Evolutionary conservation across 208 protist genomes (phyloP).

Genomic region (Naegleria gruberi): DNA sequence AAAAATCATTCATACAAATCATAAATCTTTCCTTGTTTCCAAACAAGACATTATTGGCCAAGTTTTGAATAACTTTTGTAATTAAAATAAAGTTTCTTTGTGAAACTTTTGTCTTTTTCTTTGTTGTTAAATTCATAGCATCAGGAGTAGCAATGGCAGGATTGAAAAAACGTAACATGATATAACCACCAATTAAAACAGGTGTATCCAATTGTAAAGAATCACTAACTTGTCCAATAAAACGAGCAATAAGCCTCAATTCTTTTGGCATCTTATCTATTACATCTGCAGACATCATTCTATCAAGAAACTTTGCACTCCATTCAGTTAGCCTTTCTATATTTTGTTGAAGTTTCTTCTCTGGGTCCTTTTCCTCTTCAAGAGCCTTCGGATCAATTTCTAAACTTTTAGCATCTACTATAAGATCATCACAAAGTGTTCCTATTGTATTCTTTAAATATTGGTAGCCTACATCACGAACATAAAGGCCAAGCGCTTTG

Average conservation of each 20-base stretch:
- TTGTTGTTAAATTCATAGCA: background rate
- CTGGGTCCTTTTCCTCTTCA: background rate
- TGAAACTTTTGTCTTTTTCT: background rate
- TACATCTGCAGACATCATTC: background rate
- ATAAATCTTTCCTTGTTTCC: conserved; percentile 14
- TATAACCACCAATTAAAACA: conserved; percentile 17
- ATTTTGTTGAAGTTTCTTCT: background rate
- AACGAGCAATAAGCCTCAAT: background rate
- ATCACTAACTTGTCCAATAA: conserved; percentile 8
- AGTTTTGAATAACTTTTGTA: conserved; percentile 14
- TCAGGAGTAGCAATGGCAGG: conserved; percentile 18
- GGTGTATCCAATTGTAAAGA: background rate
- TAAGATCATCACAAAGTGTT: background rate
- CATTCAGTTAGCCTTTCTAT: background rate
- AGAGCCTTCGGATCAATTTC: conserved; percentile 1
- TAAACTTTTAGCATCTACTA: background rate
- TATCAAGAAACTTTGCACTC: background rate
- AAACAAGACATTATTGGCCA: conserved; percentile 9
- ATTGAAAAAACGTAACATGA: conserved; percentile 19
- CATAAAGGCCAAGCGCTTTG: background rate
- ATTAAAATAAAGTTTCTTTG: conserved; percentile 21
- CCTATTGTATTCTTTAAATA: background rate
- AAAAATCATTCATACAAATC: conserved; percentile 13
- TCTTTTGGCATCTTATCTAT: background rate
- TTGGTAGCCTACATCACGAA: background rate